Evolutionary conservation across 495 filamentous ascomycete species (phyloP).

Genomic region (Penicillium goetzii): DNA sequence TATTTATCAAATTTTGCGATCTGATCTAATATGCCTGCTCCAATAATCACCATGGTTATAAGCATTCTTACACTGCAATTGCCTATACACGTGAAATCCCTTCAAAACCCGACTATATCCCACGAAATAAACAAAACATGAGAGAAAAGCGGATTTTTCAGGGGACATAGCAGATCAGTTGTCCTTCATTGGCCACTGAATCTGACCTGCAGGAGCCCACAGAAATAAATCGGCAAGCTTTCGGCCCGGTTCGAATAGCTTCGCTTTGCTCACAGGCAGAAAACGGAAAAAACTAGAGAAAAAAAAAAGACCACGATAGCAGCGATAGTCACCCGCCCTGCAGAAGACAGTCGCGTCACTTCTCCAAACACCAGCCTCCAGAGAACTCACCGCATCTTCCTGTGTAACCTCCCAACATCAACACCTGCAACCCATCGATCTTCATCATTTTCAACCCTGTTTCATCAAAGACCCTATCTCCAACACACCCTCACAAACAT

Average conservation of each 20-base stretch:
- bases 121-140: neutral
- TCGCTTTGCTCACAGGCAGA: neutral
- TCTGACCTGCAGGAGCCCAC: neutral
- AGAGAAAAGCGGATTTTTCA: neutral
- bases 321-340: too few species aligned
- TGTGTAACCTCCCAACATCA: neutral
- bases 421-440: neutral
- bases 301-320: neutral
- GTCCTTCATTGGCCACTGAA: neutral
- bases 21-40: neutral
- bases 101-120: neutral
- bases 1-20: neutral
- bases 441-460: neutral
- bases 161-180: neutral
- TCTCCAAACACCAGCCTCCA: neutral
- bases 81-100: too few species aligned
- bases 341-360: too few species aligned
- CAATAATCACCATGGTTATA: neutral
- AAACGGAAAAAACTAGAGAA: neutral
- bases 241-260: conserved; percentile 1
- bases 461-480: neutral
- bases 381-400: neutral
- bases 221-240: neutral
- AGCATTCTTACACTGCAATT: neutral
- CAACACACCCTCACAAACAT: neutral